Evolutionary conservation across 805 yeast genomes (phyloP).

Genomic region (Komagataella mondaviorum): DNA sequence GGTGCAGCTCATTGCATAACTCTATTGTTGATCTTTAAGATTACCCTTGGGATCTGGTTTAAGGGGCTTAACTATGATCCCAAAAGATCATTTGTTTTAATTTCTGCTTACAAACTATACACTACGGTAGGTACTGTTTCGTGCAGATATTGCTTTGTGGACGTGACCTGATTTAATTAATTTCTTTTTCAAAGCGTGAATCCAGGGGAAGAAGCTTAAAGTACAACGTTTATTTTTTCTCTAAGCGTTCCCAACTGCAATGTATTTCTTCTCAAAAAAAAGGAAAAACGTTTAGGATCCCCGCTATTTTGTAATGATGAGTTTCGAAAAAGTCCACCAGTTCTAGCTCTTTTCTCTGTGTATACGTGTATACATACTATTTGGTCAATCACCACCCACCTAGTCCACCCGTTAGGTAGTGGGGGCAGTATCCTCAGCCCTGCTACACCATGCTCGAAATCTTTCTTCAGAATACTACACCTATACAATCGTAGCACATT

Average conservation of each 20-base stretch:
- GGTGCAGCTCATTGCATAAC: background rate
- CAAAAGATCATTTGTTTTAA: background rate
- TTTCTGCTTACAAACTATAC: background rate
- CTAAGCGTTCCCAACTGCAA: background rate
- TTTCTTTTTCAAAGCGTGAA: background rate
- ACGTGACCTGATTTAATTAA: no score
- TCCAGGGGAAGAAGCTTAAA: background rate
- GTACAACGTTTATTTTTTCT: background rate
- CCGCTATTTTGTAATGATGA: no score
- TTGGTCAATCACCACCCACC: background rate
- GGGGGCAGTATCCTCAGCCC: background rate
- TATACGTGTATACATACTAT: no score
- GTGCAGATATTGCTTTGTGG: background rate
- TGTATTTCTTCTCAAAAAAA: background rate
- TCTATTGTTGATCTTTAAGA: background rate
- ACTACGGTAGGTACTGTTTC: background rate
- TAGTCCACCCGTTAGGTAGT: background rate
- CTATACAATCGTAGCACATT: background rate
- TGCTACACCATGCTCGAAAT: background rate
- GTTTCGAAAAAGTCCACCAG: no score
- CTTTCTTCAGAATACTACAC: background rate
- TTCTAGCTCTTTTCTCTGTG: no score
- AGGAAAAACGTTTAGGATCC: no score
- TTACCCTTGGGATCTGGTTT: background rate
- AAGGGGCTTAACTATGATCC: background rate